These are phyloP conservation scores for Pelargonium cotyledonis DNA, from an alignment of 441 rosid genomes.

Conservation along the genomic window DNA sequence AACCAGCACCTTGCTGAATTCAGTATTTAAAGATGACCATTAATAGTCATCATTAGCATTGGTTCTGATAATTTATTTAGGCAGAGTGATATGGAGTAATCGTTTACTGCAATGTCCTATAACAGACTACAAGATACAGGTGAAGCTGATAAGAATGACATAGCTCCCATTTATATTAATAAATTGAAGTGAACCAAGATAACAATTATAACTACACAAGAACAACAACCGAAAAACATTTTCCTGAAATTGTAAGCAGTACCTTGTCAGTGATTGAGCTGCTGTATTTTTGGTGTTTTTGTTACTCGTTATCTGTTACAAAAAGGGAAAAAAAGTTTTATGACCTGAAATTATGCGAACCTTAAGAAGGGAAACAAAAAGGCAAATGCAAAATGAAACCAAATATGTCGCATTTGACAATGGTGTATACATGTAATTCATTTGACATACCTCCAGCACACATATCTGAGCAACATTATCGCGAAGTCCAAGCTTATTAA, in stretches of 20 bases:
- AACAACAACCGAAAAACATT: background rate
- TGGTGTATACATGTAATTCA: slow-evolving; percentile 9
- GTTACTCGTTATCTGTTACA: slow-evolving; percentile 37
- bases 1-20: no score
- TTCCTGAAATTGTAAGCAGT: slow-evolving; percentile 16
- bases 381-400: slow-evolving; percentile 5
- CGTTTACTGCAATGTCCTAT: background rate
- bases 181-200: background rate
- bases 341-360: slow-evolving; percentile 3
- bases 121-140: background rate
- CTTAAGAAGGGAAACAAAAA: background rate
- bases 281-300: slow-evolving; percentile 27
- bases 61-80: background rate
- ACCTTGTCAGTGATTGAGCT: slow-evolving; percentile 43
- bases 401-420: slow-evolving; percentile 9
- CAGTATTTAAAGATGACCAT: no score
- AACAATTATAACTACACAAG: background rate
- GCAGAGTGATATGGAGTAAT: no score
- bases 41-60: no score
- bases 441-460: slow-evolving; percentile 65
- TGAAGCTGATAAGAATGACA: background rate
- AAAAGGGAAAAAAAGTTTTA: slow-evolving; percentile 14
- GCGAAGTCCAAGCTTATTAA: slow-evolving; percentile 73
- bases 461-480: slow-evolving; percentile 99
- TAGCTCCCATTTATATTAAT: background rate